Evolutionary conservation across 1,139 yeast genomes (phyloP).

Genomic region (Pichia norvegensis): DNA sequence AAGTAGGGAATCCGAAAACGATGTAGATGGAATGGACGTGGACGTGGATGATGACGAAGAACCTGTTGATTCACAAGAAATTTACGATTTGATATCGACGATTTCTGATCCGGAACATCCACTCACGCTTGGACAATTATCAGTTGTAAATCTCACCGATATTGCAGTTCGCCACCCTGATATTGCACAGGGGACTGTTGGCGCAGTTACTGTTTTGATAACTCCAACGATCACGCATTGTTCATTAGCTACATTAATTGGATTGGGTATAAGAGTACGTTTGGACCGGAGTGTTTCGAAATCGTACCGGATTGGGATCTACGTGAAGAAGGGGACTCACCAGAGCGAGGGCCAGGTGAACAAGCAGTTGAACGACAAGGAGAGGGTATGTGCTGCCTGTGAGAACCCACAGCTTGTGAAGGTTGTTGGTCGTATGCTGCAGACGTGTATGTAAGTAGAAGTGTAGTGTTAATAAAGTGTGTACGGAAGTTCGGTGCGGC

Average conservation of each 20-base stretch:
- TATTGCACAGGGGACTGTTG: slow-evolving; percentile 35
- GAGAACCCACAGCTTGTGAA: slow-evolving; percentile 86
- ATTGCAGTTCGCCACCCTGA: slow-evolving; percentile 55
- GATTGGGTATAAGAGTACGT: slow-evolving; percentile 88
- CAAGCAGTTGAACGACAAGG: slow-evolving; percentile 94
- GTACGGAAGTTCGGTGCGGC: neutral
- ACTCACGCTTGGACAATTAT: slow-evolving; percentile 83
- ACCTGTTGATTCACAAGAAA: slow-evolving; percentile 70
- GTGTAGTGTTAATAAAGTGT: neutral
- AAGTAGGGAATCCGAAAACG: no score
- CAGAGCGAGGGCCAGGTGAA: slow-evolving; percentile 95
- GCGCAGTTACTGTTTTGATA: slow-evolving; percentile 72
- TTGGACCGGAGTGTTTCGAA: slow-evolving; percentile 84
- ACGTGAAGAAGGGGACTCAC: slow-evolving; percentile 86
- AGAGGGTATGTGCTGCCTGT: slow-evolving; percentile 97
- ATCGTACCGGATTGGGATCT: slow-evolving; percentile 69
- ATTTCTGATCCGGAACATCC: slow-evolving; percentile 99
- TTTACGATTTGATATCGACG: slow-evolving; percentile 67
- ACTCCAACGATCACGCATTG: slow-evolving; percentile 99
- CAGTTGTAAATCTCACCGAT: slow-evolving; percentile 83
- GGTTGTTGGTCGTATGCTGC: slow-evolving; percentile 85
- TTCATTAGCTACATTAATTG: slow-evolving; percentile 90
- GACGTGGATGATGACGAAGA: slow-evolving; percentile 40
- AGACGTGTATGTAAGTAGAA: neutral
- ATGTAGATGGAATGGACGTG: slow-evolving; percentile 34